Evolutionary conservation across 306 rosid genomes (phyloP).

Genomic region (Corylus avellana): DNA sequence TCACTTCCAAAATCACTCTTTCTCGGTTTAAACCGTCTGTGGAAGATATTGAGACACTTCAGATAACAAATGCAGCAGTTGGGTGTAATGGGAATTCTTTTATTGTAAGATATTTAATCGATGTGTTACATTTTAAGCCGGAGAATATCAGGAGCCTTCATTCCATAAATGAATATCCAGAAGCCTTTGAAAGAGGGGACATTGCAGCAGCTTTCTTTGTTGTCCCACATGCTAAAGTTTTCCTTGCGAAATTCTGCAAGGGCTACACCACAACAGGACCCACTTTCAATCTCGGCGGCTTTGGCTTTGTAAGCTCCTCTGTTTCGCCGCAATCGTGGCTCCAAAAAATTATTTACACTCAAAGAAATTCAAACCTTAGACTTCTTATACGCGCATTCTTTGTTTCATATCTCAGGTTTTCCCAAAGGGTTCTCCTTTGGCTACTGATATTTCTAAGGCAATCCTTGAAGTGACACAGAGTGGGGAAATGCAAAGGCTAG

Average conservation of each 20-base stretch:
- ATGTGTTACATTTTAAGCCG: constrained; percentile 34
- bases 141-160: constrained; percentile 39
- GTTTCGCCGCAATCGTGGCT: background rate
- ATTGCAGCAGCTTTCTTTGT: constrained; percentile 68
- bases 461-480: constrained; percentile 33
- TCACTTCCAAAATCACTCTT: constrained; percentile 58
- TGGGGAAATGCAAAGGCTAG: constrained; percentile 34
- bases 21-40: constrained; percentile 52
- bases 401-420: constrained; percentile 36
- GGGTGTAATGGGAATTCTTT: constrained; percentile 62
- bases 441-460: constrained; percentile 39
- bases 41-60: constrained; percentile 43
- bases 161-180: constrained; percentile 46
- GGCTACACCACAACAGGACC: constrained; percentile 45
- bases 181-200: constrained; percentile 44
- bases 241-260: constrained; percentile 55
- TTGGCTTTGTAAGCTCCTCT: constrained; percentile 51
- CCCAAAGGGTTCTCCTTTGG: constrained; percentile 40
- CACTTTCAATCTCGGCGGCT: constrained; percentile 52
- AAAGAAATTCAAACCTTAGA: no score
- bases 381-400: background rate
- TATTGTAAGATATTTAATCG: constrained; percentile 36
- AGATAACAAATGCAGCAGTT: constrained; percentile 37
- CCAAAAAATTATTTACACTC: no score
- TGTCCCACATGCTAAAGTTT: constrained; percentile 61